Evolutionary conservation across 805 yeast genomes (phyloP).

Genomic region (Zygosaccharomyces bailii): DNA sequence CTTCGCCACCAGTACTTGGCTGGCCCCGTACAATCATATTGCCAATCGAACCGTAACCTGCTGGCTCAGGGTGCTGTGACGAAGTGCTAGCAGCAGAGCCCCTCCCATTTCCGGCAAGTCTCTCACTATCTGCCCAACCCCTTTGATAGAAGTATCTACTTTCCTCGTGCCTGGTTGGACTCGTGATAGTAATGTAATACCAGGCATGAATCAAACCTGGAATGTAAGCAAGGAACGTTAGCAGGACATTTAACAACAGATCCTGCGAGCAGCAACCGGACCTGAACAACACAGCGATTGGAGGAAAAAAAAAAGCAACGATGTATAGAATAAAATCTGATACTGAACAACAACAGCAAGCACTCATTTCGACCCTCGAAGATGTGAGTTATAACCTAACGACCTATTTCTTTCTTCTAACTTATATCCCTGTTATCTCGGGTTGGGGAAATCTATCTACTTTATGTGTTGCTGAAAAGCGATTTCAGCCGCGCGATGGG

Average conservation of each 20-base stretch:
- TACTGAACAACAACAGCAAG: constrained; percentile 30
- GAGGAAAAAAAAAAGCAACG: constrained; percentile 65
- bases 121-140: constrained; percentile 34
- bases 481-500: constrained; percentile 7
- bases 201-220: constrained; percentile 73
- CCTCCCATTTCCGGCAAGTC: constrained; percentile 14
- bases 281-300: constrained; percentile 66
- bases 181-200: constrained; percentile 41
- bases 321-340: constrained; percentile 57
- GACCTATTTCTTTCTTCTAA: neutral
- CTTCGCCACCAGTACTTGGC: constrained; percentile 9
- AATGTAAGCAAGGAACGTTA: constrained; percentile 69
- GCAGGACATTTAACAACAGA: constrained; percentile 54
- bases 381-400: neutral
- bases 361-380: constrained; percentile 16
- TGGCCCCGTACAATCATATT: constrained; percentile 10
- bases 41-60: constrained; percentile 10
- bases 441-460: too few relatives aligned
- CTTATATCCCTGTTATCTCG: neutral
- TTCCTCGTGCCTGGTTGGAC: constrained; percentile 31
- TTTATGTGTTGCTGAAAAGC: neutral
- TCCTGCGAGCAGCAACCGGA: constrained; percentile 59
- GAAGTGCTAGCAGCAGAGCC: neutral
- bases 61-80: neutral
- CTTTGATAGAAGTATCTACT: constrained; percentile 30